Conservation (phyloP, 2,329 filamentous ascomycete genomes). For the Ceratocystis ficicola region DNA sequence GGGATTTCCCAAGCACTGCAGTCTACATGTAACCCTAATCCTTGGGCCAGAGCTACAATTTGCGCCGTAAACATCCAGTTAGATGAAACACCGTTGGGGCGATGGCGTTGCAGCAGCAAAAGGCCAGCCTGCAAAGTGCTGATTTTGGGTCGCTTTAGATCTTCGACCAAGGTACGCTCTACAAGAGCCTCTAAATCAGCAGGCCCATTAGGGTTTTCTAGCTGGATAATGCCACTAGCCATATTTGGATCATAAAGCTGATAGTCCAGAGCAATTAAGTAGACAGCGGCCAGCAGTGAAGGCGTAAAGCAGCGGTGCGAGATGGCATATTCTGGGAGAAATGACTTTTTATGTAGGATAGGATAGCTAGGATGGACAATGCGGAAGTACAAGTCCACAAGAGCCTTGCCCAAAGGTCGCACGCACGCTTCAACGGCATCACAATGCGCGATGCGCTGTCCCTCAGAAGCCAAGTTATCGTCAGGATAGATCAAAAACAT, state of each 20-base stretch:
- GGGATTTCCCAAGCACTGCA: constrained; percentile 43
- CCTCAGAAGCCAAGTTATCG: constrained; percentile 30
- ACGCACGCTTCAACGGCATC: constrained; percentile 41
- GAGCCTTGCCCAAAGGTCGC: constrained; percentile 40
- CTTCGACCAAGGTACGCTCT: constrained; percentile 29
- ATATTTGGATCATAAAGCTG: constrained; percentile 40
- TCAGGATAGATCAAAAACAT: constrained; percentile 31
- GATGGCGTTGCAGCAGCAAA: constrained; percentile 31
- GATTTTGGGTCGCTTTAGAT: constrained; percentile 32
- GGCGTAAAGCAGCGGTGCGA: constrained; percentile 42
- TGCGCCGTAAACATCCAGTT: constrained; percentile 32
- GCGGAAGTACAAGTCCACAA: constrained; percentile 49
- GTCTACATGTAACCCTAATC: constrained; percentile 41
- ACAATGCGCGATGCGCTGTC: constrained; percentile 32
- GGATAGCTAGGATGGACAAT: constrained; percentile 43
- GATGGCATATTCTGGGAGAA: constrained; percentile 40
- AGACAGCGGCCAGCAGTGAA: constrained; percentile 40
- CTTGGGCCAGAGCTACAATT: constrained; percentile 37
- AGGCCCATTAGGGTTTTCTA: constrained; percentile 31
- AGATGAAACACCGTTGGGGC: constrained; percentile 26
- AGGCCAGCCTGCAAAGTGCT: constrained; percentile 36
- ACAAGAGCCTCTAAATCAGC: constrained; percentile 29
- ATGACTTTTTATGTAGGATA: constrained; percentile 41
- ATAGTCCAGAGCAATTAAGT: constrained; percentile 40
- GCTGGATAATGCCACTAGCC: constrained; percentile 25